Conservation (phyloP, 1,139 yeast genomes). For the Saccharomyces hybrid region DNA sequence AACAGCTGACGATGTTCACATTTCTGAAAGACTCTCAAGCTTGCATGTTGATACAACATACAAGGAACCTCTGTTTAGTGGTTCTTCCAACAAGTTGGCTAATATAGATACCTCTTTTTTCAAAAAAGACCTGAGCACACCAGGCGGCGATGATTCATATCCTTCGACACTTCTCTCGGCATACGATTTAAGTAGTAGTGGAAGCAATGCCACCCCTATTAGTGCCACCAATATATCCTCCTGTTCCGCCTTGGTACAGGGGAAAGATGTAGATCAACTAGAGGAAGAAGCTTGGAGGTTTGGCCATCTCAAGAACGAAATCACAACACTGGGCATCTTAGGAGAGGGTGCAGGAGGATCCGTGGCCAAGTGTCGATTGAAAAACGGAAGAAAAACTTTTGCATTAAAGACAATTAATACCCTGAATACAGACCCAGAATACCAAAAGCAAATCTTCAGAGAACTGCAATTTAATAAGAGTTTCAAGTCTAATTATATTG, state of each 20-base stretch:
- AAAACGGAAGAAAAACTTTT: conserved; percentile 52
- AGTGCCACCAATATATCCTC: background rate
- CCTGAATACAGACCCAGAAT: conserved; percentile 74
- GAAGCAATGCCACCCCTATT: conserved; percentile 4
- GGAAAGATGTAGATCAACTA: conserved; percentile 45
- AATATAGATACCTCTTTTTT: background rate
- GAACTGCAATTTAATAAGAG: conserved; percentile 81
- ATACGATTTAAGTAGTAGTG: conserved; percentile 15
- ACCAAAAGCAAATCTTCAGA: conserved; percentile 73
- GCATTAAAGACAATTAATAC: conserved; percentile 65
- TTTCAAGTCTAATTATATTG: conserved; percentile 78
- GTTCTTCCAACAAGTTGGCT: background rate
- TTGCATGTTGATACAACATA: background rate
- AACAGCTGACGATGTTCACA: conserved; percentile 3
- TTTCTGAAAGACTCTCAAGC: background rate
- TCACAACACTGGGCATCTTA: conserved; percentile 54
- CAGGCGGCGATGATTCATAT: conserved; percentile 15
- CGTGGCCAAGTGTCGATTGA: conserved; percentile 66
- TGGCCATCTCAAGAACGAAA: conserved; percentile 50
- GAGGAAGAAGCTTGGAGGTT: conserved; percentile 74
- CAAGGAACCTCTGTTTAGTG: background rate
- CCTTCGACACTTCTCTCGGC: conserved; percentile 19
- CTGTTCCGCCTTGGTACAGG: background rate
- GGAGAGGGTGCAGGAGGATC: conserved; percentile 97
- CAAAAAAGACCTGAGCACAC: background rate